Percentiles rank a stretch among this genome's conserved stretches.
These are phyloP conservation scores for Marvania coccoides DNA, from an alignment of 139 green algal genomes.

Conservation along the genomic window DNA sequence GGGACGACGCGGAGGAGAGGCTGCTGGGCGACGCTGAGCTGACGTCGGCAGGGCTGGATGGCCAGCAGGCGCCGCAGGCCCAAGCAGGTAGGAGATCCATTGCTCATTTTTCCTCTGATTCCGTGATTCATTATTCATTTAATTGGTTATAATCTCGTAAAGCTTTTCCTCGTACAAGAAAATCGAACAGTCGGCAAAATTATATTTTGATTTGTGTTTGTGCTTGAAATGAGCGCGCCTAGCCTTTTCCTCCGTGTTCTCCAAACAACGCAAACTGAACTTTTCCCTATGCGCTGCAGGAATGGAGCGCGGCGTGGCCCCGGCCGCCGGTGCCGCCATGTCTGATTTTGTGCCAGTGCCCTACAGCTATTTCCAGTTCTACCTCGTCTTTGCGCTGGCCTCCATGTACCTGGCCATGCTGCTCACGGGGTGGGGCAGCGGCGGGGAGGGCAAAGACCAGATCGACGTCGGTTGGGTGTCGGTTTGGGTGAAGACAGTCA, in stretches of 20 bases:
- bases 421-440: constrained; percentile 91
- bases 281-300: background rate
- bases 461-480: constrained; percentile 93
- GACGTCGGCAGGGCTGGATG: constrained; percentile 69
- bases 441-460: constrained; percentile 51
- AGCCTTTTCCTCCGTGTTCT: no score
- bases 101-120: background rate
- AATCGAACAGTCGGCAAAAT: no score
- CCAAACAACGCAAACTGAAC: no score
- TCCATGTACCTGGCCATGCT: constrained; percentile 96
- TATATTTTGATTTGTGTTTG: no score
- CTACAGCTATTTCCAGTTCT: constrained; percentile 82
- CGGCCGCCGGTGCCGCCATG: background rate
- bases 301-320: background rate
- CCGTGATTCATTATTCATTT: no score
- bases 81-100: background rate
- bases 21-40: constrained; percentile 23
- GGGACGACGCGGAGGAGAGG: constrained; percentile 13
- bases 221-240: no score
- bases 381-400: constrained; percentile 93
- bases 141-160: no score
- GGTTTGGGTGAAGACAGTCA: constrained; percentile 88
- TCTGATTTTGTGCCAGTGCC: background rate
- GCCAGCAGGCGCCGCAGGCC: no score
- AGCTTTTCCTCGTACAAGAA: no score